A percentile compares a stretch with the other conserved stretches of the same genome.
phyloP scores from a whole-genome alignment of 2,329 filamentous ascomycete genomes.

The Sporothrix brasiliensis region DNA sequence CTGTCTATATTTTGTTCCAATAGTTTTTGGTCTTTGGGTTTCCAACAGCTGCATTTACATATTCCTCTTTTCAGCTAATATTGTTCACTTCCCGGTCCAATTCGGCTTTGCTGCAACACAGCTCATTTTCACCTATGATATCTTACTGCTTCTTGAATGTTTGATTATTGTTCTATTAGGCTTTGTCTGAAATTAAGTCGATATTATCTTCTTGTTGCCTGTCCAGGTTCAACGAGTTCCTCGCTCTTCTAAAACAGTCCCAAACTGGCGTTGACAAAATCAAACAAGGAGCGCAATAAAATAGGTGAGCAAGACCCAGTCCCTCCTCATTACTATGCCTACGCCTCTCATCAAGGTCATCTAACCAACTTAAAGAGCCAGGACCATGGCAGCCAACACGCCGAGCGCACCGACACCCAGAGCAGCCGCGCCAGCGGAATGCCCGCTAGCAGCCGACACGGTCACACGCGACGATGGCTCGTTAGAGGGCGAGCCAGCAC shows the following conservation, averaged over 20 bases:
- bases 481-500: not conserved
- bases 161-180: too few species aligned
- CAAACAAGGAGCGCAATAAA: too few species aligned
- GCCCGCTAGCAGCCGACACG: not conserved
- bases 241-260: too few species aligned
- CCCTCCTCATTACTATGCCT: too few species aligned
- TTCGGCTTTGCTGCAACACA: too few species aligned
- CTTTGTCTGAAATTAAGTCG: too few species aligned
- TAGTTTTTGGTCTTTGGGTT: not conserved
- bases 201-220: too few species aligned
- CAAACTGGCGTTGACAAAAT: too few species aligned
- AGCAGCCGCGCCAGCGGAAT: constrained; percentile 2
- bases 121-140: too few species aligned
- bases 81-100: not conserved
- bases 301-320: too few species aligned
- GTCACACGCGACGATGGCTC: constrained; percentile 15
- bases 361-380: constrained; percentile 8
- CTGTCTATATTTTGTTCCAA: not conserved
- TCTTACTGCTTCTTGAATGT: too few species aligned
- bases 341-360: not conserved
- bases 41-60: not conserved
- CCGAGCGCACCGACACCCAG: constrained; percentile 23
- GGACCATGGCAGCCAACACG: constrained; percentile 1
- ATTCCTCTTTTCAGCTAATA: not conserved
- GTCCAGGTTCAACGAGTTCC: too few species aligned